Evolutionary conservation across 2,329 filamentous ascomycete species (phyloP), one percentile per base, ranked within the genome.

Genomic region (Coniella lustricola): DNA sequence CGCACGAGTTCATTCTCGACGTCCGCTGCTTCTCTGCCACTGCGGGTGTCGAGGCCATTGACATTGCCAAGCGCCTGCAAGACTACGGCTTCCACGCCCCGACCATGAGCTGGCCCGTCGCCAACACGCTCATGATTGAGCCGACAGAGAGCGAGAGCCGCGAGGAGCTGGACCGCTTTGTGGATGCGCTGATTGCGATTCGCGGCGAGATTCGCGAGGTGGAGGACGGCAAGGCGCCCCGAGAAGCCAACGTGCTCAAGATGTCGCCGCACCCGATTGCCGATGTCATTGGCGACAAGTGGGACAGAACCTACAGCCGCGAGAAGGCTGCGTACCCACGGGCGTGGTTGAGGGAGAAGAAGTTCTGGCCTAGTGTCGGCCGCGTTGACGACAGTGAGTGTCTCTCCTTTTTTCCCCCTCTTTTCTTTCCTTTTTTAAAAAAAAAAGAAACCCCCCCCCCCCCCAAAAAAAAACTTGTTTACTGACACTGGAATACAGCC

Each of bases 51-150:
- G 90, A 96, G 69, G 91, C 86, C 25, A 93, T 95, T 58, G 91
- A 97, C 62, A 86, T 97, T 56, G 91, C 91, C 61, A 97, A 97
- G 76, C 87, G 91, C 54, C 81, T 97, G 17, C 90, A 96, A 68
- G 91, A 97, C 64, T 97, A 95, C 64, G 91, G 91, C 36, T 97
- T 97, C 79, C 91, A 97, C 67, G 87, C 90, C 1, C 91, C 91
- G 0, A 97, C 91, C 46, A 96, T 97, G 91, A 90, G 84, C 64
- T 96, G 88, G 87, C 91, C 91, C 1, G 90, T 97, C 2, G 79
- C 88, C 45, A 94, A 94, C 69, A 96, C 91, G 1, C 80, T 97
- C 38, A 97, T 97, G 91, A 95, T 97, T 56, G 91, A 97, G 72
- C 91, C 91, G 2, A 97, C 91, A 0, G 91, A 96, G 70, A 90